Base-by-base conservation (phyloP, 139 green algal species). In the Chlamydomonas sphaeroides region DNA sequence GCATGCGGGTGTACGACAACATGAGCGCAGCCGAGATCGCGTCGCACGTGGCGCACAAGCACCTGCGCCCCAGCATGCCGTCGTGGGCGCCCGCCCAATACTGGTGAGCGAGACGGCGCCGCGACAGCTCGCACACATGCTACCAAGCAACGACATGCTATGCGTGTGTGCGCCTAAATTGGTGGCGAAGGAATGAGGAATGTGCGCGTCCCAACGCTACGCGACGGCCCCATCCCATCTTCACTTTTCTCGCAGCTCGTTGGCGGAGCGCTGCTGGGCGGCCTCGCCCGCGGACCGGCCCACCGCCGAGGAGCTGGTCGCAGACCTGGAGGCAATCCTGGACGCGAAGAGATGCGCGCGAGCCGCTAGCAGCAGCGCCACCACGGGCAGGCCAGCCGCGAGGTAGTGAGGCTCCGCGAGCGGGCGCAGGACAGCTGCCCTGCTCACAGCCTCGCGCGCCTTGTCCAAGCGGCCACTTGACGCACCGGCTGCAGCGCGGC, bases 1-100 rank as follows among this genome's bases (percentile, higher is more conserved):
- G 74, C 56, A 80, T 80, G 74, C 51, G 33, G 30, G 74, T 80
- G 28, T 80, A 80, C 57, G 59, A 61, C 57, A 80, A 70, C 15
- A 61, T 30, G 36, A 70, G 38, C 26, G 59, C 74, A 7, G 23
- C 74, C 6, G 59, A 65, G 6, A 80, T 80, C 57, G 74, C 74
- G 18, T 48, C 45, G 5, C 28, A 42, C 17, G 74, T 80, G 33
- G 74, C 59, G 59, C 74, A 80, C 74, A n/a, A 23, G 7, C 35
- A 25, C 59, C 61, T 80, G 59, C 74, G 74, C 41, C 74, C 74
- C 4, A 25, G 39, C 51, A 39, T 80, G 74, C 74, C 74, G 4
- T 3, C 20, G 30, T 80, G 74, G 74, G 74, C 62, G n/a, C 74
- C 74, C n/a, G 11, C 0, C 6, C 45, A 39, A 30, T 80, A 80